Conservation (phyloP, 148 eudicot genomes). For the Talinum fruticosum region DNA sequence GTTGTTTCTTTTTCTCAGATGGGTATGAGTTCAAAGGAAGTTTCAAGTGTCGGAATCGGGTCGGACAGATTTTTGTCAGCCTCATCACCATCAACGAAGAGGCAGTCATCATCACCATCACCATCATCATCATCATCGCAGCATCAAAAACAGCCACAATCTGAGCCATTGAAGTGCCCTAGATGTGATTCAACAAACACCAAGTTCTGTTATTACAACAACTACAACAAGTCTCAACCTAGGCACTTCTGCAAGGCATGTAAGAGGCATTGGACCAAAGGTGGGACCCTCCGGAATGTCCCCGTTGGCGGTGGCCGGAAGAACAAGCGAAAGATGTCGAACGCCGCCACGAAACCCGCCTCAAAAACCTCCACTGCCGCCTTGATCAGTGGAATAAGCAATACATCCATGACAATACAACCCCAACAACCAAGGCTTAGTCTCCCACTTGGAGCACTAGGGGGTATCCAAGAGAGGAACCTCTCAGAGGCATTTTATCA, state of each 20-base stretch:
- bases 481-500: conserved; percentile 28
- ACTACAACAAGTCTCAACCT: conserved; percentile 88
- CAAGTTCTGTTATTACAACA: conserved; percentile 92
- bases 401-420: conserved; percentile 18
- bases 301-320: conserved; percentile 90
- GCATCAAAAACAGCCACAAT: conserved; percentile 26
- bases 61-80: conserved; percentile 35
- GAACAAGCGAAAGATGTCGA: conserved; percentile 62
- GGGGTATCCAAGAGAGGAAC: conserved; percentile 24
- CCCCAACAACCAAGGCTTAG: conserved; percentile 16
- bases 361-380: conserved; percentile 23
- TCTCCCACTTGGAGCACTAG: conserved; percentile 14
- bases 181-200: conserved; percentile 81
- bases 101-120: conserved; percentile 27
- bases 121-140: conserved; percentile 22
- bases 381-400: conserved; percentile 6
- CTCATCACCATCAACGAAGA: conserved; percentile 22
- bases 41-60: conserved; percentile 45
- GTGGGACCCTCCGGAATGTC: conserved; percentile 89
- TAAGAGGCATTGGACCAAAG: conserved; percentile 97
- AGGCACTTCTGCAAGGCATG: conserved; percentile 85
- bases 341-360: conserved; percentile 23
- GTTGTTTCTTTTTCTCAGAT: conserved; percentile 22
- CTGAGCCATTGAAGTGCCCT: conserved; percentile 65
- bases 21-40: conserved; percentile 70